phyloP scores from a whole-genome alignment of 495 filamentous ascomycete species.

The Aspergillus taichungensis region DNA sequence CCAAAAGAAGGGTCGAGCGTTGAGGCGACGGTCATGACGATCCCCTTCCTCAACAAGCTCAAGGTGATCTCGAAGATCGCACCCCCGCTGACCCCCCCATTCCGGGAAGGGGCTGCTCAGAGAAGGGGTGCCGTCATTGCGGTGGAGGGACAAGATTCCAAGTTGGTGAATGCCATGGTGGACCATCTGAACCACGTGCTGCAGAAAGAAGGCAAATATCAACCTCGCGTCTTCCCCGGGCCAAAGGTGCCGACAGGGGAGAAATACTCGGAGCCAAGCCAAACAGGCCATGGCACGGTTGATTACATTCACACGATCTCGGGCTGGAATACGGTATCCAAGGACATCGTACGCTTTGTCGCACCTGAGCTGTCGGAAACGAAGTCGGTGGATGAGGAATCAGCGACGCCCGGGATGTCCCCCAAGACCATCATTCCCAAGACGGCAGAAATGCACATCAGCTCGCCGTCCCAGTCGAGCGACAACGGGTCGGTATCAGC shows the following conservation, averaged over 20 bases:
- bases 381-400: conserved; percentile 13
- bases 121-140: conserved; percentile 71
- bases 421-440: conserved; percentile 29
- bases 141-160: conserved; percentile 61
- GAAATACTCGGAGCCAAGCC: conserved; percentile 21
- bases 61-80: conserved; percentile 59
- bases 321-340: conserved; percentile 61
- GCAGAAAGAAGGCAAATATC: conserved; percentile 46
- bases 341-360: conserved; percentile 57
- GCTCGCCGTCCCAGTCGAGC: conserved; percentile 21
- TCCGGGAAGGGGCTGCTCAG: conserved; percentile 29
- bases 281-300: conserved; percentile 40
- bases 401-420: conserved; percentile 17
- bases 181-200: conserved; percentile 55
- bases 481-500: conserved; percentile 21
- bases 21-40: conserved; percentile 66
- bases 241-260: conserved; percentile 34
- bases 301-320: conserved; percentile 63
- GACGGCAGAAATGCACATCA: conserved; percentile 21
- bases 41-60: conserved; percentile 61
- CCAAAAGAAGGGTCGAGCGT: conserved; percentile 34
- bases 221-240: conserved; percentile 41
- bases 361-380: conserved; percentile 18
- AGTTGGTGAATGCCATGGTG: conserved; percentile 45
- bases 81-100: conserved; percentile 47